These are phyloP conservation scores for Royoungia palumana DNA, from an alignment of 768 basidiomycete species.

Conservation along the genomic window DNA sequence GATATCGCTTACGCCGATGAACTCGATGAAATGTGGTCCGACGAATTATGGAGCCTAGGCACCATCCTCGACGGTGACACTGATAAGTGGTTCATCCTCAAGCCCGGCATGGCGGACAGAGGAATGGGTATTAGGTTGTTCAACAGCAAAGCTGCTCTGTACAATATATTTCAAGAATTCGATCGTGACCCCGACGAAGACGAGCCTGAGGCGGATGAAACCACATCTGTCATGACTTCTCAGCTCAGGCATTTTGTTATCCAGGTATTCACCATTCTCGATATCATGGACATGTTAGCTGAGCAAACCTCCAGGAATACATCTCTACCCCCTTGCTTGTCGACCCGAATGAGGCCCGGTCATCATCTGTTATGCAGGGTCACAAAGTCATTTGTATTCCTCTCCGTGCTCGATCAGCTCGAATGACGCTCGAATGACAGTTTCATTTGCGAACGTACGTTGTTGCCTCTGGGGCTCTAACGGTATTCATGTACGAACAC, in stretches of 20 bases:
- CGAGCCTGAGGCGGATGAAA: conserved; percentile 39
- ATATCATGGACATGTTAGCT: conserved; percentile 4
- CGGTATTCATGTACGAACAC: conserved; percentile 75
- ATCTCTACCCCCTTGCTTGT: conserved; percentile 72
- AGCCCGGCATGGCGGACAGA: conserved; percentile 96
- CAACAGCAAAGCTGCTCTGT: conserved; percentile 67
- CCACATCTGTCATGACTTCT: conserved; percentile 68
- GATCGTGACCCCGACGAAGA: conserved; percentile 58
- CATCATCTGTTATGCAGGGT: conserved; percentile 36
- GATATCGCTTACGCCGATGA: conserved; percentile 91
- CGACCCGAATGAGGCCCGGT: conserved; percentile 51
- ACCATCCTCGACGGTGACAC: conserved; percentile 45
- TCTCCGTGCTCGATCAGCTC: background rate
- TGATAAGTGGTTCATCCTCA: conserved; percentile 85
- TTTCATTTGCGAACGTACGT: conserved; percentile 94
- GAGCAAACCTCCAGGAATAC: conserved; percentile 66
- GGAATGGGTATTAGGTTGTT: conserved; percentile 95
- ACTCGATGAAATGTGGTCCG: conserved; percentile 87
- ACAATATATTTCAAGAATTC: conserved; percentile 76
- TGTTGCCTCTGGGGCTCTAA: conserved; percentile 70
- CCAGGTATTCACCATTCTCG: conserved; percentile 55
- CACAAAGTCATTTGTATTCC: conserved; percentile 52
- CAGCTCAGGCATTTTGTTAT: conserved; percentile 95
- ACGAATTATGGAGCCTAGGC: conserved; percentile 89
- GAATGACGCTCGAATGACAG: conserved; percentile 40